phyloP scores from a whole-genome alignment of 352 stramenopile species.

The Phytophthora chlamydospora region DNA sequence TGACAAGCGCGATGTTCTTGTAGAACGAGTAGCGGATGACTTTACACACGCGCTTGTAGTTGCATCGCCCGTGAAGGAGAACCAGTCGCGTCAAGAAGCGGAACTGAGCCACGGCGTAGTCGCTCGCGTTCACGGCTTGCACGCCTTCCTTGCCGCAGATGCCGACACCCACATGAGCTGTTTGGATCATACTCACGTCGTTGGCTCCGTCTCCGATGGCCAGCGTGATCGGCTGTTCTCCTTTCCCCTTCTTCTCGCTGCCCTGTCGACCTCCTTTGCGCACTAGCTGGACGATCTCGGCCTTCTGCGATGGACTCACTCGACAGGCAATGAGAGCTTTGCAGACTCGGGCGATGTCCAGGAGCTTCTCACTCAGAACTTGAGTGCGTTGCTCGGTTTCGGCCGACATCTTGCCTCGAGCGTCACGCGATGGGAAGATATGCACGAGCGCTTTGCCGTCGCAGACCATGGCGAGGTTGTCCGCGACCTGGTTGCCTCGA shows the following conservation, averaged over 20 bases:
- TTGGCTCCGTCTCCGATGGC: slow-evolving; percentile 98
- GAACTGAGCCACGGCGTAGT: slow-evolving; percentile 96
- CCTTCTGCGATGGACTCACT: slow-evolving; percentile 86
- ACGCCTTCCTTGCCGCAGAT: slow-evolving; percentile 98
- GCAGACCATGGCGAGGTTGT: slow-evolving; percentile 69
- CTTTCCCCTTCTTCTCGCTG: slow-evolving; percentile 18
- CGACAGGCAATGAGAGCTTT: slow-evolving; percentile 86
- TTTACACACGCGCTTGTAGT: slow-evolving; percentile 95
- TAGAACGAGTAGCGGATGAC: slow-evolving; percentile 98
- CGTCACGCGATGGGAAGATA: slow-evolving; percentile 67
- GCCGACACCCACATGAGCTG: slow-evolving; percentile 96
- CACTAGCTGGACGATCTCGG: slow-evolving; percentile 76
- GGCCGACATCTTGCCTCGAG: slow-evolving; percentile 41
- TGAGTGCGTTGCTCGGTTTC: slow-evolving; percentile 35
- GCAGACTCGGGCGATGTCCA: slow-evolving; percentile 58
- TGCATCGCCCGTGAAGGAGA: slow-evolving; percentile 96
- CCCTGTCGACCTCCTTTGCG: slow-evolving; percentile 35
- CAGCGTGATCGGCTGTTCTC: slow-evolving; percentile 82
- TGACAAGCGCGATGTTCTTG: slow-evolving; percentile 97
- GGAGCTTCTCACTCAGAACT: slow-evolving; percentile 49
- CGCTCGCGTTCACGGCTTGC: slow-evolving; percentile 96
- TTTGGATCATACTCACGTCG: slow-evolving; percentile 99
- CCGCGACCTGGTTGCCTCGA: slow-evolving; percentile 33
- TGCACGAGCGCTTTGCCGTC: slow-evolving; percentile 73
- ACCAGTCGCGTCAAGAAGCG: slow-evolving; percentile 93